Evolutionary conservation across 192 early-diverging fungal species (phyloP).

Genomic region (Bifiguratus adelaidae): DNA sequence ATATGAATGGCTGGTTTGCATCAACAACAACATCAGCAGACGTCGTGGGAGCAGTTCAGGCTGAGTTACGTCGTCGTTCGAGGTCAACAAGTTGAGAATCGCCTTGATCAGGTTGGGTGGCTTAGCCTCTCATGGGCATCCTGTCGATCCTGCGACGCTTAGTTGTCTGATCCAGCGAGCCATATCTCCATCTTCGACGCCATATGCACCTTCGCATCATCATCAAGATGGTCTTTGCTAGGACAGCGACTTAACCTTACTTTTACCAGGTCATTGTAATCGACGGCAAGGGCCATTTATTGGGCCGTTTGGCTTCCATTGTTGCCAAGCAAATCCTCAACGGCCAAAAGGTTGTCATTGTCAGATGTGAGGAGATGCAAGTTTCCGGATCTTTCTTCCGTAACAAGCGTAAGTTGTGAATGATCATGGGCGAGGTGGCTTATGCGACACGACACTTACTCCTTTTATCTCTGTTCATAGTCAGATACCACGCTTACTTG

Average conservation of each 20-base stretch:
- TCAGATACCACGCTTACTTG: conserved; percentile 93
- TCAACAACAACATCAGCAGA: too few species aligned
- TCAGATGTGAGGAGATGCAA: conserved; percentile 98
- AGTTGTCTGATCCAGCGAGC: not conserved
- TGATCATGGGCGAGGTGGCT: not conserved
- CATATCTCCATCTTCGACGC: not conserved
- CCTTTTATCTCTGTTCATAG: conserved; percentile 25
- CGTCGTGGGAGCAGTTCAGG: too few species aligned
- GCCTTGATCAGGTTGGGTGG: too few species aligned
- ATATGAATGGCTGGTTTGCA: not conserved
- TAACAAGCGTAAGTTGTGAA: conserved; percentile 86
- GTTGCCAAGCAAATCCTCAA: conserved; percentile 97
- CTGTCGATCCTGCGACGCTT: not conserved
- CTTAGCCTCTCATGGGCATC: too few species aligned
- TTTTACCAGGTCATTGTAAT: conserved; percentile 83
- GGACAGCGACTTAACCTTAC: not conserved
- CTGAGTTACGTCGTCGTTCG: too few species aligned
- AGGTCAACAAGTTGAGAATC: too few species aligned
- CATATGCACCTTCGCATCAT: not conserved
- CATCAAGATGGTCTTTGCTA: not conserved
- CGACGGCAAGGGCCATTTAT: conserved; percentile 97
- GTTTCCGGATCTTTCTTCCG: conserved; percentile 98
- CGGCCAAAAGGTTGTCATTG: conserved; percentile 95
- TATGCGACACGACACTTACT: not conserved
- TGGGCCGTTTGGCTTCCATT: conserved; percentile 95